Evolutionary conservation across 176 grass and related monocot genomes (phyloP).

Genomic region (Musa schizocarpa): DNA sequence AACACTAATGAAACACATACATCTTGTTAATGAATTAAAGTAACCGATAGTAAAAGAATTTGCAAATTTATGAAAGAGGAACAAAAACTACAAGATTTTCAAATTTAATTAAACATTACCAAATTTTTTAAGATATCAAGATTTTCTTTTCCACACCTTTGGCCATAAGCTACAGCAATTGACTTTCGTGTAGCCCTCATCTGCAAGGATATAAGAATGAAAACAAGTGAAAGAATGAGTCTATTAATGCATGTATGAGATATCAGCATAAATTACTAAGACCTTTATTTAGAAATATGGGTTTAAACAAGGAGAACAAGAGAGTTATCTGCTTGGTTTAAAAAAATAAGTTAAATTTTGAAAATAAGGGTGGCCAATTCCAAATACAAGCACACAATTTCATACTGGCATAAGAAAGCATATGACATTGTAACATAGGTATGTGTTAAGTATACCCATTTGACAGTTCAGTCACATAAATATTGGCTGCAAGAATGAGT

Average conservation of each 20-base stretch:
- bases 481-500: no score
- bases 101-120: conserved; percentile 37
- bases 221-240: conserved; percentile 6
- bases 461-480: no score
- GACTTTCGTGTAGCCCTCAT: conserved; percentile 61
- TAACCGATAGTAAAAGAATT: not conserved
- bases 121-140: conserved; percentile 73
- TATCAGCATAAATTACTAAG: not conserved
- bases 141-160: conserved; percentile 84
- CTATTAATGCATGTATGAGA: not conserved
- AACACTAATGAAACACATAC: not conserved
- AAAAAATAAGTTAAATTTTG: no score
- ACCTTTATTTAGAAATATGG: not conserved
- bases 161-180: conserved; percentile 65
- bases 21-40: not conserved
- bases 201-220: conserved; percentile 30
- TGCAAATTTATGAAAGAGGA: not conserved
- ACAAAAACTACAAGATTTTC: not conserved
- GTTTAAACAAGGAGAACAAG: not conserved
- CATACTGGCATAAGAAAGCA: no score
- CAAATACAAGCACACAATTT: no score
- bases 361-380: no score
- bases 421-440: no score
- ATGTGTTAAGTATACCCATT: no score
- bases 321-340: no score